Conservation (phyloP, 2,329 filamentous ascomycete species). For the Aspergillus udagawae region DNA sequence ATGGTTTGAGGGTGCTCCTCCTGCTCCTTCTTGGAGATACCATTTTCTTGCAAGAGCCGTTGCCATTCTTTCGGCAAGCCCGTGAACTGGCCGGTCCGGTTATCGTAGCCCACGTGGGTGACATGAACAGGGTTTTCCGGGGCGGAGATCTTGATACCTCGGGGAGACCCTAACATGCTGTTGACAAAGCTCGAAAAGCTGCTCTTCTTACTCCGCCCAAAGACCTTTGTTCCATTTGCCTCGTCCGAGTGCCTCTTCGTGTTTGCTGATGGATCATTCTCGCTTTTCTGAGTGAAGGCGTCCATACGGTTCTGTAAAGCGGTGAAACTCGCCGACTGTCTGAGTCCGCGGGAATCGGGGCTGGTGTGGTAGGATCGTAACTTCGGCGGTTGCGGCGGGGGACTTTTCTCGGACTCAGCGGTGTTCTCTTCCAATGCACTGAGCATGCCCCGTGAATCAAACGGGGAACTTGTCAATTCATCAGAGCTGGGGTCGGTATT, state of each 20-base stretch:
- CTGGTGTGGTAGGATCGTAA: conserved; percentile 48
- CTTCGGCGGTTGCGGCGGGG: conserved; percentile 41
- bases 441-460: conserved; percentile 43
- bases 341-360: conserved; percentile 57
- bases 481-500: conserved; percentile 36
- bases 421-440: conserved; percentile 40
- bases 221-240: conserved; percentile 58
- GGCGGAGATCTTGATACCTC: conserved; percentile 91
- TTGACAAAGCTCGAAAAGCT: conserved; percentile 86
- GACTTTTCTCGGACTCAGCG: conserved; percentile 28
- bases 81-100: conserved; percentile 92
- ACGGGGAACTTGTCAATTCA: conserved; percentile 43
- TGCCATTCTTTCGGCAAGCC: conserved; percentile 98
- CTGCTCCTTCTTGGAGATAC: conserved; percentile 93
- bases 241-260: conserved; percentile 80
- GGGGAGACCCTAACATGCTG: conserved; percentile 76
- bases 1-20: conserved; percentile 94
- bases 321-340: conserved; percentile 64
- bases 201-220: conserved; percentile 68
- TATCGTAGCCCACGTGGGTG: conserved; percentile 96
- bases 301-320: conserved; percentile 50
- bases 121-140: conserved; percentile 97
- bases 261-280: conserved; percentile 48
- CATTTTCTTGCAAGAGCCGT: conserved; percentile 87
- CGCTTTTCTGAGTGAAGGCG: conserved; percentile 40